Evolutionary conservation across 2,329 filamentous ascomycete genomes (phyloP).

Genomic region (Talaromyces sp.): DNA sequence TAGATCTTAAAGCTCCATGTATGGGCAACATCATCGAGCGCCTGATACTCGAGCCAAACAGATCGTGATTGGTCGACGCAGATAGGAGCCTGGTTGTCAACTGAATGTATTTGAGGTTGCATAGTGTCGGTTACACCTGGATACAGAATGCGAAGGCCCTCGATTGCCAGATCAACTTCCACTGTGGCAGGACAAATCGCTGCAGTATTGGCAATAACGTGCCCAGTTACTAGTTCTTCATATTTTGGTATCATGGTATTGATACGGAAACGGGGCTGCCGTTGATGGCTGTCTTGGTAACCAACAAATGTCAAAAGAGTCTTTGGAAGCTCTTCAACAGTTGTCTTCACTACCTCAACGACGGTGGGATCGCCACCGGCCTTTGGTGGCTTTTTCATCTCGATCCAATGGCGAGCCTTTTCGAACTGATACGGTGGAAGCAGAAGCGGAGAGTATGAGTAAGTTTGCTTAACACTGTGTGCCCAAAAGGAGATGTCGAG

Average conservation of each 20-base stretch:
- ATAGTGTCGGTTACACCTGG: constrained; percentile 1
- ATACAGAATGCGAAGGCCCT: constrained; percentile 24
- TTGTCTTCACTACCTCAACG: not conserved
- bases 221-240: constrained; percentile 29
- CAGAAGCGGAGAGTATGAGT: constrained; percentile 17
- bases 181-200: constrained; percentile 38
- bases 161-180: constrained; percentile 31
- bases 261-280: constrained; percentile 35
- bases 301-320: constrained; percentile 26
- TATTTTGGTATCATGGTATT: constrained; percentile 36
- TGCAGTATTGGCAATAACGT: constrained; percentile 38
- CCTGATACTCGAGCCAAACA: constrained; percentile 25
- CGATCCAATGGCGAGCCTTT: constrained; percentile 28
- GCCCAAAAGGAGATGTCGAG: constrained; percentile 25
- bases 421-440: constrained; percentile 34
- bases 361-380: not conserved
- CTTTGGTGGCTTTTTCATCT: constrained; percentile 8
- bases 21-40: constrained; percentile 13
- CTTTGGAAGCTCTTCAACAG: constrained; percentile 9
- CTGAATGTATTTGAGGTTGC: constrained; percentile 26
- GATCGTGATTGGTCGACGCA: constrained; percentile 25
- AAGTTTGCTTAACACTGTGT: constrained; percentile 21
- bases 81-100: constrained; percentile 30
- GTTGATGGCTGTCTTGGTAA: constrained; percentile 4
- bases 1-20: constrained; percentile 28